Percentiles rank a stretch among this genome's conserved stretches.
Conservation (phyloP, 2,329 filamentous ascomycete genomes). For the Teratosphaeria destructans region DNA sequence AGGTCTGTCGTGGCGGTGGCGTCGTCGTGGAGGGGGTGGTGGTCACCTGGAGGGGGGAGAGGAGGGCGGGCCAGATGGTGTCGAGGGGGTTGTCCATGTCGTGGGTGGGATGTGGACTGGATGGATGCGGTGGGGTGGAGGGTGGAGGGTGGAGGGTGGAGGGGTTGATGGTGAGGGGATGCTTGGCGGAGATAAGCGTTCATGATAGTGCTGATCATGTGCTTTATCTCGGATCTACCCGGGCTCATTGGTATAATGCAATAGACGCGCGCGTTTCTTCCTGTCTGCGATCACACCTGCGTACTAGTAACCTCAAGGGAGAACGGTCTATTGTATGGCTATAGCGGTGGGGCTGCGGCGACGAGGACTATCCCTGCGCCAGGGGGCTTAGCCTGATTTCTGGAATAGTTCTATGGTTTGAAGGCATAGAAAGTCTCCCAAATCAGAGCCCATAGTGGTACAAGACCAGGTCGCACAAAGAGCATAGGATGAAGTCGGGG, state of each 20-base stretch:
- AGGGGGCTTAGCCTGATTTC: too few relatives aligned
- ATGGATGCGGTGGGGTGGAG: neutral
- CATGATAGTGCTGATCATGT: neutral
- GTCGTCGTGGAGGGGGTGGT: neutral
- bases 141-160: neutral
- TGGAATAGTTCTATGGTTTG: too few relatives aligned
- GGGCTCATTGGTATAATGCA: neutral
- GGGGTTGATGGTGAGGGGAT: neutral
- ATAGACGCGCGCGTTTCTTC: too few relatives aligned
- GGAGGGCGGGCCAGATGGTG: neutral
- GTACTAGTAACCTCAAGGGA: too few relatives aligned
- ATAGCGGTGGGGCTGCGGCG: too few relatives aligned
- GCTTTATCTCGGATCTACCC: neutral
- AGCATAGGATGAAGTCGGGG: too few relatives aligned
- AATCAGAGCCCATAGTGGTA: too few relatives aligned
- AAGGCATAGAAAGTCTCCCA: too few relatives aligned
- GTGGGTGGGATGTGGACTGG: neutral
- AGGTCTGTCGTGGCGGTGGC: neutral
- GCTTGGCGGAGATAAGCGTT: neutral
- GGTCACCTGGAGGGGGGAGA: neutral
- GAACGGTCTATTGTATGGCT: too few relatives aligned
- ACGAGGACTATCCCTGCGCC: too few relatives aligned
- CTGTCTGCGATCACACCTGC: neutral
- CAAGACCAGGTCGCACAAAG: too few relatives aligned
- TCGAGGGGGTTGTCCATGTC: neutral